Base-by-base conservation (phyloP, 2,329 filamentous ascomycete genomes). In the Tolypocladium pustulatum region DNA sequence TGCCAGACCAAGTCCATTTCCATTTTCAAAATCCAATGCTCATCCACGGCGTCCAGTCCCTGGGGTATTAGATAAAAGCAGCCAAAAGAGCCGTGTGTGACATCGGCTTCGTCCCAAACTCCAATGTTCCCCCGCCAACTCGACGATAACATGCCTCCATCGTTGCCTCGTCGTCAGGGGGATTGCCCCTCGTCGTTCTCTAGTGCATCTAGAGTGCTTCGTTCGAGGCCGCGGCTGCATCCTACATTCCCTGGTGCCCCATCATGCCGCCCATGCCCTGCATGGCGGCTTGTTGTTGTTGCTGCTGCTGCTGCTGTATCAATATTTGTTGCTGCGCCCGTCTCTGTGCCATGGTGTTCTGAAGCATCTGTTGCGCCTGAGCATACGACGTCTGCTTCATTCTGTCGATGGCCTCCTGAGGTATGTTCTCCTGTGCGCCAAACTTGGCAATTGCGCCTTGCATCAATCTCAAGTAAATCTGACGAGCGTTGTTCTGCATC, bases 241-340 rank as follows among this genome's bases (percentile, higher is more conserved):
- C 55, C 67, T 72, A 78, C 76, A 80, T 79, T 43, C 75, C 77
- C 63, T 80, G 77, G 25, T 73, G 73, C 15, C 76, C 76, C 78
- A 81, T 80, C 76, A 83, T 82, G 32, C 76, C 74, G 57, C 77
- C 75, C 76, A 83, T 81, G 8, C 77, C 77, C 60, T 81, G 78
- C 73, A 82, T 77, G 37, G 72, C 71, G 56, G 70, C 71, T 38
- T 71, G 51, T 20, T 46, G n/a, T n/a, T n/a, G 34, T 57, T 46
- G 34, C 57, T 73, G 72, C 53, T 75, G 73, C 60, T 75, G 72
- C 53, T 75, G 73, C 60, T 75, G 73, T 65, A 71, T 60, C 64
- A 72, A 64, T 55, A 69, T 66, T 55, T 71, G 68, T 34, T 75
- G 73, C 59, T 70, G 64, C 63, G 65, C 65, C 43, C 70, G 66